Evolutionary conservation across 371 early-diverging fungal species (phyloP).

Genomic region (Circinella minor): DNA sequence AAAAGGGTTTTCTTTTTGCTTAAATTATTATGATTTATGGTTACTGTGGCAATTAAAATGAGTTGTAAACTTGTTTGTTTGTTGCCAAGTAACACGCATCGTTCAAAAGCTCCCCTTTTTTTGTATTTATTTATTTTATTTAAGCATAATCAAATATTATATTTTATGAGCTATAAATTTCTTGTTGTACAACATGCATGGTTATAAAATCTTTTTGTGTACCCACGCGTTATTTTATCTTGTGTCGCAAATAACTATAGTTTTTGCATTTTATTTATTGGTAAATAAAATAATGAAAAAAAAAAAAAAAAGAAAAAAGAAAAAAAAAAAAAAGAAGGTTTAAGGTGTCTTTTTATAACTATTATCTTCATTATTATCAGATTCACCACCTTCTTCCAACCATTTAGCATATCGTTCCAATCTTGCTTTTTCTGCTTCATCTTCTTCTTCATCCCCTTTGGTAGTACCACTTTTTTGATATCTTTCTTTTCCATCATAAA

Average conservation of each 20-base stretch:
- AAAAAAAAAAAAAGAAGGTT: not conserved
- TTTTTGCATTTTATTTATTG: too few species aligned
- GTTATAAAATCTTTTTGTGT: not conserved
- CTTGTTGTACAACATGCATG: not conserved
- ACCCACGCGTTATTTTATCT: slow-evolving; percentile 12
- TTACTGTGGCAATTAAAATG: not conserved
- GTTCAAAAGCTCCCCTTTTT: not conserved
- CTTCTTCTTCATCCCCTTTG: slow-evolving; percentile 62
- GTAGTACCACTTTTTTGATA: slow-evolving; percentile 55
- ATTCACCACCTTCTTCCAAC: slow-evolving; percentile 63
- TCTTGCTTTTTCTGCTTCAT: slow-evolving; percentile 71
- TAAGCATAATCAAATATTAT: too few species aligned
- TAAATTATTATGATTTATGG: not conserved
- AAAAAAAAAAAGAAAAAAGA: not conserved
- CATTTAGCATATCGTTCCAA: slow-evolving; percentile 82
- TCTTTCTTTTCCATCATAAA: slow-evolving; percentile 80
- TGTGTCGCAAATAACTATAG: not conserved
- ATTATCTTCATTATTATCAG: slow-evolving; percentile 15
- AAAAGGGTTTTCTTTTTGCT: not conserved
- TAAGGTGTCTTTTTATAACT: not conserved
- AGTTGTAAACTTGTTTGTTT: not conserved
- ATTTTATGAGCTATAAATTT: too few species aligned
- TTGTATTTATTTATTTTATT: not conserved
- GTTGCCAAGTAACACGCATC: not conserved
- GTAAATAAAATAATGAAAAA: too few species aligned